Evolutionary conservation across 179 eudicot species (phyloP).

Genomic region (Spergularia azorica): DNA sequence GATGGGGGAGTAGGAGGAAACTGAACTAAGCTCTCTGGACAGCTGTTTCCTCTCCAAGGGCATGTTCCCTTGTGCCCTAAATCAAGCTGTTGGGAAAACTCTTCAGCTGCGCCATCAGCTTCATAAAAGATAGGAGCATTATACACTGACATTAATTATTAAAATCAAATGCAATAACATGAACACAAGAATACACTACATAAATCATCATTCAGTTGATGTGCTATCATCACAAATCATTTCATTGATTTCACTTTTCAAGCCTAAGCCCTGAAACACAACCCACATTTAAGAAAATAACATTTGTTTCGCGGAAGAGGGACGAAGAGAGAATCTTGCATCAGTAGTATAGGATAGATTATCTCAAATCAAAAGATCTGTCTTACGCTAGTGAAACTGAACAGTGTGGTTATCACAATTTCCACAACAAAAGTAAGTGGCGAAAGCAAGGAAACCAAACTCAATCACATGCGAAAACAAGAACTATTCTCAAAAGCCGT

Average conservation of each 20-base stretch:
- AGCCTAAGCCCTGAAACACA: too few relatives aligned
- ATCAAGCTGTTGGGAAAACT: constrained; percentile 81
- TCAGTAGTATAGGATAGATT: too few relatives aligned
- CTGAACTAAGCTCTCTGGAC: constrained; percentile 97
- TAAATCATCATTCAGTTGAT: not conserved
- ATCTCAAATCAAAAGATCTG: too few relatives aligned
- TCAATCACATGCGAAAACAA: not conserved
- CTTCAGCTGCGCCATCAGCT: constrained; percentile 73
- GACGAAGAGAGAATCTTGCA: too few relatives aligned
- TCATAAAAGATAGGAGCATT: constrained; percentile 27
- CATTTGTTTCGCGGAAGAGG: too few relatives aligned
- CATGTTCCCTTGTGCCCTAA: constrained; percentile 72
- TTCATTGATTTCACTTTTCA: too few relatives aligned
- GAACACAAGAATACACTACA: not conserved
- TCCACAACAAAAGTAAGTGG: not conserved
- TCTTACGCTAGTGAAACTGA: not conserved
- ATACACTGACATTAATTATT: constrained; percentile 6
- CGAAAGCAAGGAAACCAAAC: not conserved
- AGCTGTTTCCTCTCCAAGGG: constrained; percentile 95
- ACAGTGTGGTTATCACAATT: not conserved
- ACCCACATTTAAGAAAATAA: too few relatives aligned
- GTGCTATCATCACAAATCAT: too few relatives aligned
- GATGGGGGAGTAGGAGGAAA: constrained; percentile 99
- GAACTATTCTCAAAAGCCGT: not conserved
- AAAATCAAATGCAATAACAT: not conserved